Conservation (phyloP, 495 filamentous ascomycete species). For the Lophium mytilinum region DNA sequence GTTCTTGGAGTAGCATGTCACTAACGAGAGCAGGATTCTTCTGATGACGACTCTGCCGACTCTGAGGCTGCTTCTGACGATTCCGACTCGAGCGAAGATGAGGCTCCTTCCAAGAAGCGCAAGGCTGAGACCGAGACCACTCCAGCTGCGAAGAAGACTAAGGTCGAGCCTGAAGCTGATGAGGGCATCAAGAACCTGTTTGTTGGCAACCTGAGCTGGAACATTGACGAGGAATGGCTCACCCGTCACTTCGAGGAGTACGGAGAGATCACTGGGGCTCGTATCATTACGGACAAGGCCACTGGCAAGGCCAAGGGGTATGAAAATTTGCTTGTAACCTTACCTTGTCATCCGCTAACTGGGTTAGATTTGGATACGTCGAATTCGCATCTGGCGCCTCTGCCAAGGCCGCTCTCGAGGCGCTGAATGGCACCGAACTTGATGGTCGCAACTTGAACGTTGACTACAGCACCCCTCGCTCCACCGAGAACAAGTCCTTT, state of each 20-base stretch:
- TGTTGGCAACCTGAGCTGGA: conserved; percentile 92
- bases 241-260: conserved; percentile 76
- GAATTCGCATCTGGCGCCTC: conserved; percentile 67
- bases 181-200: conserved; percentile 66
- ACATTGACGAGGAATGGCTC: conserved; percentile 86
- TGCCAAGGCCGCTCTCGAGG: conserved; percentile 68
- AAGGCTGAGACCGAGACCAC: conserved; percentile 67
- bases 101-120: conserved; percentile 65
- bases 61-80: conserved; percentile 13
- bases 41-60: conserved; percentile 17
- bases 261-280: conserved; percentile 64
- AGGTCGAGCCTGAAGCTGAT: conserved; percentile 52
- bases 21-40: neutral
- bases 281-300: conserved; percentile 77
- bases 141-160: conserved; percentile 71
- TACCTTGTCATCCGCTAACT: conserved; percentile 26
- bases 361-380: conserved; percentile 79
- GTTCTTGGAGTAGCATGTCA: neutral
- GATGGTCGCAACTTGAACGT: conserved; percentile 84
- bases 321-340: conserved; percentile 19
- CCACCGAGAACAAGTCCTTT: conserved; percentile 38
- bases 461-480: conserved; percentile 73
- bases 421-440: conserved; percentile 70
- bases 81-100: conserved; percentile 46
- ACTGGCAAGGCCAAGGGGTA: conserved; percentile 80